Conservation (phyloP, 108 stramenopile genomes). For the Cafeteria roenbergensis region DNA sequence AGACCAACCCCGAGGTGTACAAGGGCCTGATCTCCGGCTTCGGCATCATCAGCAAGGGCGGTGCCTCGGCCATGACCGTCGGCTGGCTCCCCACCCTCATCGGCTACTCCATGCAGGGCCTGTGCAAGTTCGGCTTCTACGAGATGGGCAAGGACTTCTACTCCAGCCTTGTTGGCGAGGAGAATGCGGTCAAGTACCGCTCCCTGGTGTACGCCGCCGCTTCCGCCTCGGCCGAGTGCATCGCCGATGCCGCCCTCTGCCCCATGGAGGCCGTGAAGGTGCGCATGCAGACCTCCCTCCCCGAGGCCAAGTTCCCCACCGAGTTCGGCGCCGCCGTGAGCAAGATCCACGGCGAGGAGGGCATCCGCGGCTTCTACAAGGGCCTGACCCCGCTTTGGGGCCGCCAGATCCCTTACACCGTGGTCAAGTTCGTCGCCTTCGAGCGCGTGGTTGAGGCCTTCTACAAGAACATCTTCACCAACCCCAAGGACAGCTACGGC, state of each 20-base stretch:
- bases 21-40: conserved; percentile 20
- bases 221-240: conserved; percentile 77
- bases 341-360: conserved; percentile 62
- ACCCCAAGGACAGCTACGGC: conserved; percentile 43
- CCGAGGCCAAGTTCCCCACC: conserved; percentile 47
- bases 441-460: conserved; percentile 78
- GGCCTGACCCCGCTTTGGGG: conserved; percentile 85
- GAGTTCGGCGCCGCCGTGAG: conserved; percentile 69
- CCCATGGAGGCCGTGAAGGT: conserved; percentile 95
- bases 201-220: conserved; percentile 75
- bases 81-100: conserved; percentile 30
- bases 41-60: conserved; percentile 13
- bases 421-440: conserved; percentile 96
- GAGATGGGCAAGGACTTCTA: conserved; percentile 44
- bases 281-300: conserved; percentile 82
- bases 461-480: conserved; percentile 60
- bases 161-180: conserved; percentile 54
- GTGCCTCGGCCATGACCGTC: conserved; percentile 18
- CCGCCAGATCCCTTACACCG: conserved; percentile 98
- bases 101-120: conserved; percentile 26
- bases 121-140: conserved; percentile 30
- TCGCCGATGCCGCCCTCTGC: conserved; percentile 93
- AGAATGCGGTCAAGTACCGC: conserved; percentile 86
- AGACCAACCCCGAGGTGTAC: conserved; percentile 27
- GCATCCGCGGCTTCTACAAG: conserved; percentile 79